Conservation (phyloP, 2,329 filamentous ascomycete species). For the Arthrobotrys conoides region DNA sequence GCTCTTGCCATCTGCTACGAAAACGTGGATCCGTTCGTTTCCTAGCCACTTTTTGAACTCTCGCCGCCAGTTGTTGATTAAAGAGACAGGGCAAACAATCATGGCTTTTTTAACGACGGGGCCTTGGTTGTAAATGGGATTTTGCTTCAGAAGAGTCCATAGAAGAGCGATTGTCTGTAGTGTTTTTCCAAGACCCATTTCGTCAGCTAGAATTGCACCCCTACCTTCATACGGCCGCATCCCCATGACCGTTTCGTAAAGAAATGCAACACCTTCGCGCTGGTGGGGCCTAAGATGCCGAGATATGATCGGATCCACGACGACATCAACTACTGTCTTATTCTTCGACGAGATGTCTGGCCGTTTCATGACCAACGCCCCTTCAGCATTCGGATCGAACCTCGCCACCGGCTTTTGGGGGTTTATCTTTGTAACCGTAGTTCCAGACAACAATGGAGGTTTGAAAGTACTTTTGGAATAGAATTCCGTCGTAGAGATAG, state of each 20-base stretch:
- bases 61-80: conserved; percentile 81
- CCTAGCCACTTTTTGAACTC: conserved; percentile 83
- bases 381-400: conserved; percentile 74
- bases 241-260: conserved; percentile 84
- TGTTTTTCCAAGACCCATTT: conserved; percentile 83
- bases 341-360: conserved; percentile 72
- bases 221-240: conserved; percentile 77
- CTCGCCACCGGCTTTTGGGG: conserved; percentile 73
- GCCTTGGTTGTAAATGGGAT: conserved; percentile 73
- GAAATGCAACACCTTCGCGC: conserved; percentile 77
- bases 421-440: conserved; percentile 69
- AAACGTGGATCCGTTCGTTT: conserved; percentile 78
- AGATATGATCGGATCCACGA: conserved; percentile 77
- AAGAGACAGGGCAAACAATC: conserved; percentile 79
- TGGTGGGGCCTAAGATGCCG: conserved; percentile 78
- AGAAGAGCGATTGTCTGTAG: conserved; percentile 79
- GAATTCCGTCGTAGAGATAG: conserved; percentile 61
- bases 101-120: conserved; percentile 79
- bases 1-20: conserved; percentile 74
- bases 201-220: conserved; percentile 80
- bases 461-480: conserved; percentile 71
- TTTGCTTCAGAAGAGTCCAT: conserved; percentile 81
- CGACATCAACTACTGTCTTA: conserved; percentile 79
- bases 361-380: conserved; percentile 78
- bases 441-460: conserved; percentile 73